Percentiles rank a stretch among this genome's conserved stretches.
These are phyloP conservation scores for Hanseniaspora sp. DNA, from an alignment of 1,139 yeast genomes.

Conservation along the genomic window DNA sequence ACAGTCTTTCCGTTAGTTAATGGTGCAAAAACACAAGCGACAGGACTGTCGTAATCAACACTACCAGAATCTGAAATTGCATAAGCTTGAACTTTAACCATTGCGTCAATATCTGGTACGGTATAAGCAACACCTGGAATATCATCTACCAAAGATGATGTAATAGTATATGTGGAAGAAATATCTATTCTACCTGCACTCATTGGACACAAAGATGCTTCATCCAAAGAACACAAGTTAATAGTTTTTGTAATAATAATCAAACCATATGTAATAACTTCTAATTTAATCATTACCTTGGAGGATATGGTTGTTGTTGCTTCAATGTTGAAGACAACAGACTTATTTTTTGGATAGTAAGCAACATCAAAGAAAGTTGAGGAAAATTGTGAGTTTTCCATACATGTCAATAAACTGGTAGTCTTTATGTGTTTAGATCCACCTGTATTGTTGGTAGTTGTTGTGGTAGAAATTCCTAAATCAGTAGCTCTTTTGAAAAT, in stretches of 20 bases:
- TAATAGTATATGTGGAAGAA: slow-evolving; percentile 40
- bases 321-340: slow-evolving; percentile 55
- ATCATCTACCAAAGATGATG: slow-evolving; percentile 35
- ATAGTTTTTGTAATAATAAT: slow-evolving; percentile 46
- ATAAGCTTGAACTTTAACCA: slow-evolving; percentile 64
- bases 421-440: slow-evolving; percentile 32
- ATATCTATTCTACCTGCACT: slow-evolving; percentile 78
- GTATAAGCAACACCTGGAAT: slow-evolving; percentile 81
- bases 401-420: slow-evolving; percentile 79
- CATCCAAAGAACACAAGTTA: slow-evolving; percentile 51
- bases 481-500: slow-evolving; percentile 5
- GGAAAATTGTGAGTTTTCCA: slow-evolving; percentile 79
- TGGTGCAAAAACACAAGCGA: slow-evolving; percentile 90
- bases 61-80: slow-evolving; percentile 32
- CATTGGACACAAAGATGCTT: slow-evolving; percentile 66
- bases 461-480: slow-evolving; percentile 5
- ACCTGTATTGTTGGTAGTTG: slow-evolving; percentile 2
- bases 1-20: slow-evolving; percentile 86
- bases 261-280: slow-evolving; percentile 77
- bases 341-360: slow-evolving; percentile 52
- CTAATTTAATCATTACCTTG: slow-evolving; percentile 54
- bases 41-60: slow-evolving; percentile 31
- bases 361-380: slow-evolving; percentile 75
- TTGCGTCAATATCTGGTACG: slow-evolving; percentile 89
- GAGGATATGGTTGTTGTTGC: slow-evolving; percentile 76